Percentiles rank a stretch among this genome's conserved stretches.
Evolutionary conservation across 2,329 filamentous ascomycete species (phyloP).

Genomic region (Trichophyton benhamiae): DNA sequence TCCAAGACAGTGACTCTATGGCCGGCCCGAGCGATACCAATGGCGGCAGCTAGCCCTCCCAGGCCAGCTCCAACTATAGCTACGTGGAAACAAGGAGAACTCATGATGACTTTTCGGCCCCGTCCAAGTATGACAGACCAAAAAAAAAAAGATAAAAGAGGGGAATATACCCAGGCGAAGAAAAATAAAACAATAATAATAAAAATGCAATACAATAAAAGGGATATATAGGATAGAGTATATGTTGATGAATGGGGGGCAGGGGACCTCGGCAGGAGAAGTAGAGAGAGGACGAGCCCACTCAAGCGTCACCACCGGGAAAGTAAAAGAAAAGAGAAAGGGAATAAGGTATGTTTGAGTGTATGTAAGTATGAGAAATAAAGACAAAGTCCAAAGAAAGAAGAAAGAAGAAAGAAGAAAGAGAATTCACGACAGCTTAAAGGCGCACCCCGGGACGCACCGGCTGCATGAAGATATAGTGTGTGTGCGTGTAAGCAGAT

Average conservation of each 20-base stretch:
- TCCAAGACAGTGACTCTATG: conserved; percentile 23
- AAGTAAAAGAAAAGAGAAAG: neutral
- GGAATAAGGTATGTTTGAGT: neutral
- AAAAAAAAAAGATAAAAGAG: too few relatives aligned
- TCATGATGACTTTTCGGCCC: neutral
- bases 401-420: neutral
- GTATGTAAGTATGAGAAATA: too few relatives aligned
- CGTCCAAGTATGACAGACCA: too few relatives aligned
- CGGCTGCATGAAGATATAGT: neutral
- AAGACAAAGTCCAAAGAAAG: too few relatives aligned
- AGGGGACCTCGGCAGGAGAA: neutral
- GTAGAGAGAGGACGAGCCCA: neutral
- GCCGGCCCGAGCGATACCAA: conserved; percentile 13
- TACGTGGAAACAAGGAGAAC: conserved; percentile 9
- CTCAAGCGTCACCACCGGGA: neutral
- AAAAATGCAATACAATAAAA: too few relatives aligned
- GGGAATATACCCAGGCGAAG: neutral
- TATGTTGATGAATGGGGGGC: too few relatives aligned
- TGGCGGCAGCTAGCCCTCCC: conserved; percentile 17
- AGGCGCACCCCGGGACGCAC: neutral
- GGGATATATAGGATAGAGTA: too few relatives aligned
- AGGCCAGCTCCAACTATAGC: conserved; percentile 16
- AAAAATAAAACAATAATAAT: neutral
- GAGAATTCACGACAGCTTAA: neutral
- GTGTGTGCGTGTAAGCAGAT: neutral